Conservation (phyloP, 2,329 filamentous ascomycete genomes). For the Ophiostoma himal-ulmi region DNA sequence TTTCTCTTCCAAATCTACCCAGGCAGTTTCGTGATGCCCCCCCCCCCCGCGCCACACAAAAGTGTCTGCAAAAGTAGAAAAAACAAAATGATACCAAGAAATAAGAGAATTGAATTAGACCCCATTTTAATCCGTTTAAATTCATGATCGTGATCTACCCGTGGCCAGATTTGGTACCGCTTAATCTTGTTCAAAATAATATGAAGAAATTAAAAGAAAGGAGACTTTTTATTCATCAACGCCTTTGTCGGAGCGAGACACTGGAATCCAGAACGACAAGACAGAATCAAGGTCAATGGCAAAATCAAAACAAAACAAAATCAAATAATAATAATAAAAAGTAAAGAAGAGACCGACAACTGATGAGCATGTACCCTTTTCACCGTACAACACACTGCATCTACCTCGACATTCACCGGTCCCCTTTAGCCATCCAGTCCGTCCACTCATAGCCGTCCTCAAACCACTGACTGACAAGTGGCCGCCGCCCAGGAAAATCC, state of each 20-base stretch:
- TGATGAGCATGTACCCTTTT: not conserved
- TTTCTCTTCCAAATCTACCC: not conserved
- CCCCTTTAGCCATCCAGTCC: not conserved
- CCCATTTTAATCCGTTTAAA: not conserved
- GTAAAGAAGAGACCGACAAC: not conserved
- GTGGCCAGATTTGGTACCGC: not conserved
- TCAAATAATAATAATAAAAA: not conserved
- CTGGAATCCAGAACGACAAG: not conserved
- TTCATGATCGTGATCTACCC: constrained; percentile 6
- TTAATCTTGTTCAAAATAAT: not conserved
- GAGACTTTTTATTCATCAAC: not conserved
- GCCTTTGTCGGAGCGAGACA: not conserved
- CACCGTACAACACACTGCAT: not conserved
- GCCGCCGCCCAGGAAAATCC: constrained; percentile 3
- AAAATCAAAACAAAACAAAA: not conserved
- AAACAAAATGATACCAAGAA: not conserved
- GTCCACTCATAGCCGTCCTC: not conserved
- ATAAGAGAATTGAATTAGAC: not conserved
- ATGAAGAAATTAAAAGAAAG: not conserved
- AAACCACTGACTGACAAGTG: constrained; percentile 14
- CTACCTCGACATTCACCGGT: not conserved
- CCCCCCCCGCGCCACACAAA: not conserved
- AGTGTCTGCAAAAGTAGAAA: not conserved
- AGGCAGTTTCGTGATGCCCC: not conserved
- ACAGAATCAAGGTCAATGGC: not conserved